Percentiles rank a stretch among this genome's conserved stretches.
Evolutionary conservation across 441 rosid species (phyloP).

Genomic region (Capsella rubella): DNA sequence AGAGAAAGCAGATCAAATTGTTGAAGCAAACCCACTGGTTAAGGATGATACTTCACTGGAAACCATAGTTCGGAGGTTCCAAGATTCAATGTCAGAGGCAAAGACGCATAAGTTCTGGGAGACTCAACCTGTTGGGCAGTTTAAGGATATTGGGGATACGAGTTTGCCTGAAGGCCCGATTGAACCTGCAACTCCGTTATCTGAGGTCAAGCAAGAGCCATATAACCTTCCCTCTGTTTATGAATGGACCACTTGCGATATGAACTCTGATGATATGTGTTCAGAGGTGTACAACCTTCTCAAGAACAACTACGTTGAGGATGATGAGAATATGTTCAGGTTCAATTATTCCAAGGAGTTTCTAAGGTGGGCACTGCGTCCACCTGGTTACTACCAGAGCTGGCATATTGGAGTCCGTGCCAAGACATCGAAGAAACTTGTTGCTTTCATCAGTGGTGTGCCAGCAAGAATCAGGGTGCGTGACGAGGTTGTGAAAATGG

Average conservation of each 20-base stretch:
- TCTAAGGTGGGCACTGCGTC: constrained; percentile 87
- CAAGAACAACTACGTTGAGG: constrained; percentile 52
- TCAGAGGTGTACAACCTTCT: constrained; percentile 49
- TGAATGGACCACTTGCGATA: constrained; percentile 91
- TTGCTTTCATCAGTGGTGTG: constrained; percentile 88
- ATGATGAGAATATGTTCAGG: constrained; percentile 93
- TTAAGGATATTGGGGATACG: constrained; percentile 57
- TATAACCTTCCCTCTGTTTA: constrained; percentile 80
- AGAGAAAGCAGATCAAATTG: constrained; percentile 59
- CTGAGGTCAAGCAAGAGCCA: constrained; percentile 91
- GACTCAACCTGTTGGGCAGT: constrained; percentile 92
- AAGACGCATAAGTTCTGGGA: constrained; percentile 92
- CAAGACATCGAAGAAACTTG: constrained; percentile 80
- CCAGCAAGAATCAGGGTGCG: constrained; percentile 92
- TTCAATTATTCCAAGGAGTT: constrained; percentile 96
- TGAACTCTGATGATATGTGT: constrained; percentile 52
- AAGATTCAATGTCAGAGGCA: constrained; percentile 60
- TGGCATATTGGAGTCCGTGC: constrained; percentile 98
- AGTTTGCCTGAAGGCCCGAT: constrained; percentile 54
- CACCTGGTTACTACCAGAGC: constrained; percentile 78
- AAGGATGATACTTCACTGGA: constrained; percentile 69
- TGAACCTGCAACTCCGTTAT: constrained; percentile 63
- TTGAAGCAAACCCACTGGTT: constrained; percentile 39
- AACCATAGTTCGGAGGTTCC: constrained; percentile 63
- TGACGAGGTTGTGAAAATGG: constrained; percentile 82